Evolutionary conservation across 2,329 filamentous ascomycete species (phyloP), one percentile per base, ranked within the genome.

Genomic region (Alternaria panax): DNA sequence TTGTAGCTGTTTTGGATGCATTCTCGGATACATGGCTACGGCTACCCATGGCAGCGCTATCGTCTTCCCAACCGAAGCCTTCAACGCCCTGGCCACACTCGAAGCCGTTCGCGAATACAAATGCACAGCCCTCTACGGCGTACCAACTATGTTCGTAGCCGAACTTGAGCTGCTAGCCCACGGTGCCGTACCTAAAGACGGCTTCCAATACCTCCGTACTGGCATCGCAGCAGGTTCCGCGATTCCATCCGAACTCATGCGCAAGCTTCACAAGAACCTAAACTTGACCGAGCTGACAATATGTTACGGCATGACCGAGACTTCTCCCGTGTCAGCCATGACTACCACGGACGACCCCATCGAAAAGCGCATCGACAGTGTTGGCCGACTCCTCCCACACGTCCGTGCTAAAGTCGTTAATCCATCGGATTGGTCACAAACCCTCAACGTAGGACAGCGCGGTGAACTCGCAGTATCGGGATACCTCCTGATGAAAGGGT

Each of bases 221-320:
- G 95, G 95, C 28, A 97, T 98, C 67, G 93, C 91, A 11, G 92
- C 94, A 0, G 95, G 95, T 0, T 91, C 87, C 55, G 91, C 88
- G n/a, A 90, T 98, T 2, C 94, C 95, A 0, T 87, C 90, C 20
- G 86, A 91, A 53, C 83, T 97, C 27, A 96, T 96, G 92, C 84
- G 85, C 18, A 87, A 86, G 60, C 80, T 98, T 7, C 90, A 94
- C 75, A 84, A 84, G 24, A 84, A 82, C 2, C 82, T 98, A 8
- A 95, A 95, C 48, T 81, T 98, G 18, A 86, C 85, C 0, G 91
- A 96, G 56, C 80, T 98, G 22, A 94, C 93, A 0, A 97, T 97
- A 64, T 97, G 93, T 82, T 98, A 97, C 77, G 93, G 93, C 62
- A 96, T 96, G 93, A 97, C 93, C 1, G 93, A 97, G 79, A 97